Evolutionary conservation across 257 asterid genomes (phyloP), one percentile per base, ranked within the genome.

Genomic region (Orobanche coerulescens): DNA sequence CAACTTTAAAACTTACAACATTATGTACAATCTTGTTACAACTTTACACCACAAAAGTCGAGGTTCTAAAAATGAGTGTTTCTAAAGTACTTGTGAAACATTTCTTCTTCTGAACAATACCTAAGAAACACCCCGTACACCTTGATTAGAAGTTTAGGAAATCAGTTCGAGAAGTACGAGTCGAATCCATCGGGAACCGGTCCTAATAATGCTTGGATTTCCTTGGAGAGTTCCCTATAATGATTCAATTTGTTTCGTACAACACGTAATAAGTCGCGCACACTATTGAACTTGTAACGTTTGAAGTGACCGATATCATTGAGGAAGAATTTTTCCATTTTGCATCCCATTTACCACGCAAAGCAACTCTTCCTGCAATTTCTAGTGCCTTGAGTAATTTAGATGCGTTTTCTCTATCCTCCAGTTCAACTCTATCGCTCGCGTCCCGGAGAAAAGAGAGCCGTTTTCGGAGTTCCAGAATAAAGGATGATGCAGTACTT

Each of bases 291-390:
- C 72, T 75, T 86, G 81, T 90, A 90, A 2, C 86, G 84, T 73
- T 95, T 76, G 60, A 76, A 90, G 0, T 94, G 85, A 0, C 97
- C 94, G 5, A 89, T 80, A 68, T 89, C 94, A 15, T 69, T 74
- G 59, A 86, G 68, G 73, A 90, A 75, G 11, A 80, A 76, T 2
- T 18, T 34, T 39, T 90, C 95, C 88, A 90, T 79, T 69, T 76
- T 40, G 82, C 97, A 56, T 81, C 94, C 97, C 97, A 90, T 67
- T 67, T 80, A 6, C 97, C 86, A 1, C 83, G 92, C 72, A 89
- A 72, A 22, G 87, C 86, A 46, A 36, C 59, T 59, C 62, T 74
- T 47, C 77, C 90, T 3, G 43, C 50, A 56, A 66, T 78, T 68
- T 90, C 95, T 51, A 90, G 28, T 49, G 87, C 91, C 42, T 73